Base-by-base conservation (phyloP, 306 rosid species). In the Pterocarpus macrocarpus region DNA sequence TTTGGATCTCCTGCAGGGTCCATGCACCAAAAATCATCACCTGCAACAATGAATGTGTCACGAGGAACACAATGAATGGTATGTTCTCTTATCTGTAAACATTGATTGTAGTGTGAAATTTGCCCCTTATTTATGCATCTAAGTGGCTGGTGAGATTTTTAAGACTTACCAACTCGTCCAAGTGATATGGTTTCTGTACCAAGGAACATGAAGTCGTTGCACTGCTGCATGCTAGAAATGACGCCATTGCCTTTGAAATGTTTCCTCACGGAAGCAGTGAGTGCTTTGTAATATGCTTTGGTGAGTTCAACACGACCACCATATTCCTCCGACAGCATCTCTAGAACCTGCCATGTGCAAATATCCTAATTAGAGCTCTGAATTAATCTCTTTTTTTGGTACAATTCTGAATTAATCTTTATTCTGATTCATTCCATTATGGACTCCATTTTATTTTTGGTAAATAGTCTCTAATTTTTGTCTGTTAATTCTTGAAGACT, bases 191-290 rank as follows among this genome's bases (percentile, higher is more conserved):
- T 87, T 81, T 91, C 86, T 1, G 94, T 91, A n/a, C 92, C 97
- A 1, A 94, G 94, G 87, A 86, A 87, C 92, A 93, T 85, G 85
- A 93, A 93, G 56, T 93, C 94, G 74, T 91, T 93, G 89, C 92
- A 89, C 3, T 93, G 92, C 69, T 93, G 88, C 97, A 93, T 93
- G 82, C 93, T 93, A 11, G 94, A 88, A 81, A 91, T 93, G 45
- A 90, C 94, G 8, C 97, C 93, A 69, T 90, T 91, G 58, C 94
- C 97, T 55, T 90, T 89, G 87, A 93, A 91, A 83, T 91, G 88
- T 45, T 90, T 93, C 81, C 43, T 86, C 30, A 86, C 83, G 0
- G 97, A 91, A 56, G 78, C 86, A 33, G 92, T 90, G 9, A 91
- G 90, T 52, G 94, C 97, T 59, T 83, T 82, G 86, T 86, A 91